Percentiles rank a stretch among this genome's conserved stretches.
Conservation (phyloP, 139 green algal species). For the Tetraselmis striata region DNA sequence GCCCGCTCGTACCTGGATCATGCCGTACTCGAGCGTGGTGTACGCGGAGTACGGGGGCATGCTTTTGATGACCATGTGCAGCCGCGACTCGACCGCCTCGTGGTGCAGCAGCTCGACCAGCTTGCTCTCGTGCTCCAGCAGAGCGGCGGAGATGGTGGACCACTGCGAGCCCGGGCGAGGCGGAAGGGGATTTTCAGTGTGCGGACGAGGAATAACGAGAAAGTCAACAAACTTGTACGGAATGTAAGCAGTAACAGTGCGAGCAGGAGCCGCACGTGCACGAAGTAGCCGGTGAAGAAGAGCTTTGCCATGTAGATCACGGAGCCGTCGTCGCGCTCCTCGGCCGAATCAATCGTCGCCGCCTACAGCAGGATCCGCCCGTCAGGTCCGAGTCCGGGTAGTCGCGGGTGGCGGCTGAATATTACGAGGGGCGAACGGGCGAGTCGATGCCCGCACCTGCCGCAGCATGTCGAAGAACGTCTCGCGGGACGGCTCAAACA, state of each 20-base stretch:
- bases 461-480: constrained; percentile 21
- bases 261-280: not conserved
- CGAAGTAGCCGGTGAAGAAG: constrained; percentile 20
- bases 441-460: too few relatives aligned
- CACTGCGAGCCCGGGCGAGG: too few relatives aligned
- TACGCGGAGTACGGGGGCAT: constrained; percentile 13
- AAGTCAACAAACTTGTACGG: not conserved
- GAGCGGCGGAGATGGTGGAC: constrained; percentile 1
- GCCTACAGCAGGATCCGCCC: too few relatives aligned
- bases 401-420: too few relatives aligned
- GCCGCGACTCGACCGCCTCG: not conserved
- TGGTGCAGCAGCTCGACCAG: not conserved
- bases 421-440: too few relatives aligned
- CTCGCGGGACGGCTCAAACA: constrained; percentile 5
- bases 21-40: constrained; percentile 4
- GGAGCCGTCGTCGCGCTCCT: not conserved
- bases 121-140: not conserved
- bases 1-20: not conserved
- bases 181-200: too few relatives aligned
- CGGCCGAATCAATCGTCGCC: constrained; percentile 2
- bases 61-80: constrained; percentile 1
- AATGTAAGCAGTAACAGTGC: not conserved
- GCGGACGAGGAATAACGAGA: too few relatives aligned
- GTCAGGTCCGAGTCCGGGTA: too few relatives aligned
- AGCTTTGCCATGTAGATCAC: constrained; percentile 4